phyloP scores from a whole-genome alignment of 2,329 filamentous ascomycete species.

The Arthroderma sp. region DNA sequence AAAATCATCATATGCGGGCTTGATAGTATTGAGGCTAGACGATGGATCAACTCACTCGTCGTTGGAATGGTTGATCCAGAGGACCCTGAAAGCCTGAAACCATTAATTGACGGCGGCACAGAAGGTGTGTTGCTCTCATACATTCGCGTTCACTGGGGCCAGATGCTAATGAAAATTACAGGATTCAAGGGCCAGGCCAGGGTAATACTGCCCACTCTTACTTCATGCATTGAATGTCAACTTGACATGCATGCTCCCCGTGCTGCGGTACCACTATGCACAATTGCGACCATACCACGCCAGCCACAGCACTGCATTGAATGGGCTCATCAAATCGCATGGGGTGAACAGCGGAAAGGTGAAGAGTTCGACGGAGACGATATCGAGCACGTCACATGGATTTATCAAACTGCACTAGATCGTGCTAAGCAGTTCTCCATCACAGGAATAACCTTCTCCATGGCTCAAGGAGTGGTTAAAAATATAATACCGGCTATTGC shows the following conservation, averaged over 20 bases:
- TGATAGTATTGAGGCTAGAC: constrained; percentile 91
- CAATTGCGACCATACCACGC: constrained; percentile 86
- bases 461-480: constrained; percentile 96
- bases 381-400: constrained; percentile 93
- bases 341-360: constrained; percentile 76
- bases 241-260: constrained; percentile 97
- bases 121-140: constrained; percentile 45
- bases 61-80: constrained; percentile 79
- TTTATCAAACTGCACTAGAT: constrained; percentile 70
- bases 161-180: constrained; percentile 17
- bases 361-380: constrained; percentile 87
- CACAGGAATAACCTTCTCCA: constrained; percentile 78
- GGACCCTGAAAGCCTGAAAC: constrained; percentile 75
- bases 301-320: constrained; percentile 98
- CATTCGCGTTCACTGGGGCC: neutral
- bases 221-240: constrained; percentile 95
- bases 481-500: constrained; percentile 99
- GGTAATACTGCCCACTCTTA: constrained; percentile 82
- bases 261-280: constrained; percentile 91
- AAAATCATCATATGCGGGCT: constrained; percentile 85
- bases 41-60: constrained; percentile 95
- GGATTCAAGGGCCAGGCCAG: constrained; percentile 94
- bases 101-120: constrained; percentile 89
- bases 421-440: constrained; percentile 85
- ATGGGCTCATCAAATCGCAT: constrained; percentile 97